Evolutionary conservation across 2,329 filamentous ascomycete species (phyloP), one percentile per base, ranked within the genome.

Genomic region (Proliferodiscus dingleyae): DNA sequence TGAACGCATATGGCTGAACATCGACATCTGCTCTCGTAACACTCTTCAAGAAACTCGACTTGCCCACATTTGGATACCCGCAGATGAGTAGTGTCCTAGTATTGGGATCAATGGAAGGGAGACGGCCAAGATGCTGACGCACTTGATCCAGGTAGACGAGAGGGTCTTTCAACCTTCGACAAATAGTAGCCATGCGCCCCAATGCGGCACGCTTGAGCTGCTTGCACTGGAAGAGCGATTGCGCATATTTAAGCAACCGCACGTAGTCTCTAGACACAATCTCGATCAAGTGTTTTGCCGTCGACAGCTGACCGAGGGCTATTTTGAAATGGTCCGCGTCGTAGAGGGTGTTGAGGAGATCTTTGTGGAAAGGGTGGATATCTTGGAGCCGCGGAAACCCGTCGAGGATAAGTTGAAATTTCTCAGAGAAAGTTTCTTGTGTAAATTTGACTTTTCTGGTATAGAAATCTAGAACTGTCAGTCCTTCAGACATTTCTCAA

Each of bases 361-460:
- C 71, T 72, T 72, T 78, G 80, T 85, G 90, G 75, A 96, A 96
- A 43, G 91, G 90, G 66, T 96, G 91, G 65, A 96, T 91, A 66
- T 98, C 93, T 65, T 89, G 83, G 44, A 98, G 77, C 47, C 90
- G 81, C 45, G 93, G 93, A 64, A 98, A 96, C 60, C 87, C 88
- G 67, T 95, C 87, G 62, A 97, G 81, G 62, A 96, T 96, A 50
- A 83, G 80, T 57, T 81, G 81, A 57, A 98, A 82, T 71, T 97
- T 97, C 68, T 98, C 93, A 55, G 83, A 83, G 69, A 96, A 96
- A 33, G 91, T 97, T 72, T 98, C 93, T 64, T 91, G 85, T 5
- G 93, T 96, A 71, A 89, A 98, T 71, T 97, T 97, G 77, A 96
- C 90, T 71, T 97, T 97, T 67, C 93, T 78, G 37, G 91, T 96